These are phyloP conservation scores for Lichenothelia convexa DNA, from an alignment of 495 filamentous ascomycete species.

Conservation along the genomic window DNA sequence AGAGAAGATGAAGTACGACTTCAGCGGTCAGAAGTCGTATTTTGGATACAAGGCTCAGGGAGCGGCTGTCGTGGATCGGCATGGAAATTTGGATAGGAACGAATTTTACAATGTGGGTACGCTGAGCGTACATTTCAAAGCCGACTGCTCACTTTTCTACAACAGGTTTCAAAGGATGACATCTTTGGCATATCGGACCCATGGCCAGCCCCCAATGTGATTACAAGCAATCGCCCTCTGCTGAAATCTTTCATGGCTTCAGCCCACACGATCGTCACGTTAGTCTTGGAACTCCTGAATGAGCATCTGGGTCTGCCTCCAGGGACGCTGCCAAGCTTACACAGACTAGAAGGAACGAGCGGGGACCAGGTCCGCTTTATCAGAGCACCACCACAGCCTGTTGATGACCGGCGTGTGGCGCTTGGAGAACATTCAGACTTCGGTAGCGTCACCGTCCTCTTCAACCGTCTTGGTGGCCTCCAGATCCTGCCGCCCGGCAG, in stretches of 20 bases:
- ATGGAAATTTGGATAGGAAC: conserved; percentile 36
- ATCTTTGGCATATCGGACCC: conserved; percentile 27
- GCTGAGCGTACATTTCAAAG: conserved; percentile 6
- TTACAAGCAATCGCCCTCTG: conserved; percentile 21
- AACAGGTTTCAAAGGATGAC: conserved; percentile 33
- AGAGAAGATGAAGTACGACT: conserved; percentile 36
- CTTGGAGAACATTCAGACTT: conserved; percentile 29
- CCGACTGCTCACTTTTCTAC: neutral
- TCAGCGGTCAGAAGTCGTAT: conserved; percentile 16
- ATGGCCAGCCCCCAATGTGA: conserved; percentile 28
- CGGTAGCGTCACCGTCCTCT: conserved; percentile 20
- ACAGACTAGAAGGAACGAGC: conserved; percentile 29
- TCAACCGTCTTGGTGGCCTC: conserved; percentile 18
- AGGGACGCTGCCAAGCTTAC: conserved; percentile 28
- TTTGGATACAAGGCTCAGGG: conserved; percentile 37
- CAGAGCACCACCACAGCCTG: conserved; percentile 26
- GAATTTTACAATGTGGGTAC: conserved; percentile 43
- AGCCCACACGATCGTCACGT: conserved; percentile 30
- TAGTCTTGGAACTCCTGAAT: conserved; percentile 33
- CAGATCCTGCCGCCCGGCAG: conserved; percentile 6
- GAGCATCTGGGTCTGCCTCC: conserved; percentile 30
- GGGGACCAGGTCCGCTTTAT: conserved; percentile 44
- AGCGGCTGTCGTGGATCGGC: conserved; percentile 28
- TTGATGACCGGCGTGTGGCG: conserved; percentile 22
- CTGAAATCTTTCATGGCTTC: conserved; percentile 29